Evolutionary conservation across 192 early-diverging fungal species (phyloP).

Genomic region (Entomortierella chlamydospora): DNA sequence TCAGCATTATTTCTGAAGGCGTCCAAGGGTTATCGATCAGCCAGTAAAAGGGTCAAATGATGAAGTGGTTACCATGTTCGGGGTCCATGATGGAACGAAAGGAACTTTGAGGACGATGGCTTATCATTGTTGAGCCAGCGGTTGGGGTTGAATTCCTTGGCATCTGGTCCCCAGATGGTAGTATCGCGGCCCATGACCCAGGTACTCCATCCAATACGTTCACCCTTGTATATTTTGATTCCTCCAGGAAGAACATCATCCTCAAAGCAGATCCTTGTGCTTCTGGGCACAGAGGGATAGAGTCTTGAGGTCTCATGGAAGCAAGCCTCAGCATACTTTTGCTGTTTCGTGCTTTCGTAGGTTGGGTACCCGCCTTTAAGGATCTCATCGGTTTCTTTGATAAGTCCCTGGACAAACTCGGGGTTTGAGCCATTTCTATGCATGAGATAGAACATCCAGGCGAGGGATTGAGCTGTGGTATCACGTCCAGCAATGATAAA

Average conservation of each 20-base stretch:
- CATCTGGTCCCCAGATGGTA: constrained; percentile 74
- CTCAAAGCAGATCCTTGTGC: constrained; percentile 63
- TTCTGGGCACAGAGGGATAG: constrained; percentile 73
- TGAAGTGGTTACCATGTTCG: constrained; percentile 44
- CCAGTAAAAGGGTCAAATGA: background rate
- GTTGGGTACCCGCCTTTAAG: constrained; percentile 24
- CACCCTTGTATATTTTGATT: constrained; percentile 64
- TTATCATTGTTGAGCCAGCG: constrained; percentile 66
- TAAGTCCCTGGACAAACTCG: constrained; percentile 31
- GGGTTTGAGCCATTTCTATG: constrained; percentile 47
- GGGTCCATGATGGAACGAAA: constrained; percentile 69
- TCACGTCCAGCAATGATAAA: constrained; percentile 63
- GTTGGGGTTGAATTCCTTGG: constrained; percentile 70
- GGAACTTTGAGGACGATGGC: constrained; percentile 55
- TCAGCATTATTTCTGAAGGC: background rate
- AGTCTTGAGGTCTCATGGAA: constrained; percentile 74
- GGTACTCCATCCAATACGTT: constrained; percentile 56
- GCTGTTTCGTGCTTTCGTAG: constrained; percentile 33
- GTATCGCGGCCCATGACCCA: constrained; percentile 66
- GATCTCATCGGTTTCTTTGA: constrained; percentile 39
- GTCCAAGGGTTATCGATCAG: too few species aligned
- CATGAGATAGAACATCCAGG: constrained; percentile 67
- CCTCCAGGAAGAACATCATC: constrained; percentile 75
- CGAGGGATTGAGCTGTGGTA: constrained; percentile 68
- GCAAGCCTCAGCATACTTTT: constrained; percentile 48